These are phyloP conservation scores for Sphenostylis stenocarpa DNA, from an alignment of 306 rosid genomes.

Conservation along the genomic window DNA sequence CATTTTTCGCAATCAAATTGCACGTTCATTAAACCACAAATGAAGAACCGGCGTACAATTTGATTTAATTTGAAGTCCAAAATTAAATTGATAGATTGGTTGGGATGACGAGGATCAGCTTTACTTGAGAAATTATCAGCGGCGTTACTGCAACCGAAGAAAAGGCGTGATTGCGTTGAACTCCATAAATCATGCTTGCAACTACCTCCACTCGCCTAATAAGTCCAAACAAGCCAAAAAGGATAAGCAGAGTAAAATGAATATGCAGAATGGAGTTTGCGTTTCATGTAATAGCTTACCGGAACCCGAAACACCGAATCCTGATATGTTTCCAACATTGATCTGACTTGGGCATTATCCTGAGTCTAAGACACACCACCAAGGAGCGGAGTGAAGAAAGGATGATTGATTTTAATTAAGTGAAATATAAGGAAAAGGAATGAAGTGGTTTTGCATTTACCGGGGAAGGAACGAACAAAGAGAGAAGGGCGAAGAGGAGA, in stretches of 20 bases:
- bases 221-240: neutral
- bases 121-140: constrained; percentile 59
- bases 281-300: constrained; percentile 24
- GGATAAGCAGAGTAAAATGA: neutral
- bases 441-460: constrained; percentile 8
- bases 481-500: constrained; percentile 48
- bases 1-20: neutral
- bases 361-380: constrained; percentile 7
- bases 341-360: constrained; percentile 27
- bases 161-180: constrained; percentile 45
- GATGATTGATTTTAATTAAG: neutral
- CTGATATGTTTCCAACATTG: constrained; percentile 23
- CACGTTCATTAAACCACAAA: neutral
- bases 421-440: neutral
- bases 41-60: neutral
- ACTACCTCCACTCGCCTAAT: constrained; percentile 50
- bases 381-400: neutral
- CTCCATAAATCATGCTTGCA: constrained; percentile 67
- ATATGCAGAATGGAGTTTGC: neutral
- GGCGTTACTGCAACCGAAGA: constrained; percentile 66
- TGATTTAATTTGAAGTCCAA: neutral
- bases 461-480: constrained; percentile 45
- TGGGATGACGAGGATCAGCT: neutral
- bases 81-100: neutral
- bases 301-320: constrained; percentile 39